Percentiles rank a stretch among this genome's conserved stretches.
Evolutionary conservation across 2,329 filamentous ascomycete genomes (phyloP).

Genomic region (Leptographium galeiforme): DNA sequence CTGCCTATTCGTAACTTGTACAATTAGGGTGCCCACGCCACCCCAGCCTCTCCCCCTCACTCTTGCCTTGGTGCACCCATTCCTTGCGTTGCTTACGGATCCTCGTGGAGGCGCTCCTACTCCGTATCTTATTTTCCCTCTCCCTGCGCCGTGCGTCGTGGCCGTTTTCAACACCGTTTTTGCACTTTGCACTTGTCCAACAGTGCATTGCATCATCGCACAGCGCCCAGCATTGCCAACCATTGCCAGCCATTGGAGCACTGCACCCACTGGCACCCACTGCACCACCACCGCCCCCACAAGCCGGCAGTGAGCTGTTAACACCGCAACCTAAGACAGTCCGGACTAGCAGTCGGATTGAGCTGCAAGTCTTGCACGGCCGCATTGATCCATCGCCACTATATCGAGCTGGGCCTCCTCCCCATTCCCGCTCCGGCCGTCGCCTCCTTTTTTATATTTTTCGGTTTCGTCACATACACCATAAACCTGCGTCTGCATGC

Average conservation of each 20-base stretch:
- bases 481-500: too few relatives aligned
- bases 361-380: not conserved
- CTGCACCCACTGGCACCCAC: not conserved
- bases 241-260: not conserved
- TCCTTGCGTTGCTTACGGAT: not conserved
- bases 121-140: not conserved
- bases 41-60: conserved; percentile 2
- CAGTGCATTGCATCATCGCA: not conserved
- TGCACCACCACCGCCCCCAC: not conserved
- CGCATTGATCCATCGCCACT: not conserved
- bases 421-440: not conserved
- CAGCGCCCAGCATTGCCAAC: not conserved
- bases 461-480: not conserved
- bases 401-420: not conserved
- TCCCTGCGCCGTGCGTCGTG: not conserved
- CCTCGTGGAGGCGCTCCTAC: too few relatives aligned
- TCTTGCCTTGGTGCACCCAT: not conserved
- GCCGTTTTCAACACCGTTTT: not conserved
- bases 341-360: not conserved
- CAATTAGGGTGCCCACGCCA: not conserved
- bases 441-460: not conserved
- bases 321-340: not conserved
- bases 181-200: not conserved
- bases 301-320: not conserved
- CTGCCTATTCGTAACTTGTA: not conserved